Percentiles rank a stretch among this genome's conserved stretches.
Conservation (phyloP, 305 asterid genomes). For the Fraxinus paxiana region DNA sequence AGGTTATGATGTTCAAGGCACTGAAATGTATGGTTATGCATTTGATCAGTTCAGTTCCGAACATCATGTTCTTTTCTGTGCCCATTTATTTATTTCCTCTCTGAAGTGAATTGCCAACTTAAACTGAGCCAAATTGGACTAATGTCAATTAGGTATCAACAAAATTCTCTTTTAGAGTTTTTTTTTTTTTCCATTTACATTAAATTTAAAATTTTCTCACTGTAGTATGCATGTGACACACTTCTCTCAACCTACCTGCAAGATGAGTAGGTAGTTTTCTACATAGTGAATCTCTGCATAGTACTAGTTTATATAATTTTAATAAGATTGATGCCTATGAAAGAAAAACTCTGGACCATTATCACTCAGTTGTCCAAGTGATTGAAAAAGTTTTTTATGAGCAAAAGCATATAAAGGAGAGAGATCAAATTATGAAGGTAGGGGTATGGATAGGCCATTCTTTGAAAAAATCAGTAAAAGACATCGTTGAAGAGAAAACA, state of each 20-base stretch:
- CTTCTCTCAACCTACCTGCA: neutral
- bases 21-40: neutral
- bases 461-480: neutral
- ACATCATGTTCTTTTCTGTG: neutral
- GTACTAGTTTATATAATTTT: neutral
- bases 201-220: neutral
- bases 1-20: neutral
- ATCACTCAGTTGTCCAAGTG: neutral
- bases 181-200: neutral
- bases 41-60: neutral
- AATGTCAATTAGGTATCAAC: neutral
- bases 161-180: neutral
- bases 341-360: neutral
- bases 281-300: neutral
- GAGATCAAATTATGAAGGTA: neutral
- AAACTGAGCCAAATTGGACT: neutral
- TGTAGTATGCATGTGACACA: neutral
- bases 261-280: neutral
- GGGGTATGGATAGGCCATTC: neutral
- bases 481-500: neutral
- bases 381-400: neutral
- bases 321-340: neutral
- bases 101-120: neutral
- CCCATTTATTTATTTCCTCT: neutral
- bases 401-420: neutral